Evolutionary conservation across 2,329 filamentous ascomycete species (phyloP), one percentile per base, ranked within the genome.

Genomic region (Pseudogymnoascus sp.): DNA sequence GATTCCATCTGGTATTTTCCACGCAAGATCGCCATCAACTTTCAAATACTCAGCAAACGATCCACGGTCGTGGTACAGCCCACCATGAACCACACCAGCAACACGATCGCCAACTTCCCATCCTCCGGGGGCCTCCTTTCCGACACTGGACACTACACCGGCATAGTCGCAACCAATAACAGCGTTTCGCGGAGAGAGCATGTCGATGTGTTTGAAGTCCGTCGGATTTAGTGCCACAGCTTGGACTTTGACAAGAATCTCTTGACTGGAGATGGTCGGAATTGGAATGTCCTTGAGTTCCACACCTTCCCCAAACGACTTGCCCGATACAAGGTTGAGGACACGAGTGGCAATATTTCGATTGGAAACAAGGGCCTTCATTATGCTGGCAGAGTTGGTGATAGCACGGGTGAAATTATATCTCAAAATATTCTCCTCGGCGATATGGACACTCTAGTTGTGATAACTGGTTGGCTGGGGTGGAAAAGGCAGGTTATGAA

Each of bases 101-200:
- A 82, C 72, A 44, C 80, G 76, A 64, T 83, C 80, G 1, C 81
- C 81, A 62, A 75, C 76, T 68, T 75, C 75, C 64, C 80, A 77
- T 6, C 69, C 62, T 65, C 76, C 76, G 13, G 71, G 77, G 77
- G 42, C 76, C 33, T 74, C 74, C 3, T 68, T 62, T 6, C 80
- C 81, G 21, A 82, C 73, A 61, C 78, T 75, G 42, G 79, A 75
- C 2, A 82, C 76, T 14, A 77, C 68, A 44, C 81, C 80, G 29
- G 76, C 75, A 62, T 76, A 82, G 68, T 82, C 80, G 62, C 75
- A 78, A 14, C 79, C 79, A 35, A 74, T 59, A 59, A 66, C 63
- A 26, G 64, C 62, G 19, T 69, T 69, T 38, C 64, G 62, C 21
- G 42, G 53, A 7, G 68, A 59, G 7, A 71, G 29, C 24, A 62